phyloP scores from a whole-genome alignment of 352 stramenopile genomes.

The Thraustochytrium striatum region DNA sequence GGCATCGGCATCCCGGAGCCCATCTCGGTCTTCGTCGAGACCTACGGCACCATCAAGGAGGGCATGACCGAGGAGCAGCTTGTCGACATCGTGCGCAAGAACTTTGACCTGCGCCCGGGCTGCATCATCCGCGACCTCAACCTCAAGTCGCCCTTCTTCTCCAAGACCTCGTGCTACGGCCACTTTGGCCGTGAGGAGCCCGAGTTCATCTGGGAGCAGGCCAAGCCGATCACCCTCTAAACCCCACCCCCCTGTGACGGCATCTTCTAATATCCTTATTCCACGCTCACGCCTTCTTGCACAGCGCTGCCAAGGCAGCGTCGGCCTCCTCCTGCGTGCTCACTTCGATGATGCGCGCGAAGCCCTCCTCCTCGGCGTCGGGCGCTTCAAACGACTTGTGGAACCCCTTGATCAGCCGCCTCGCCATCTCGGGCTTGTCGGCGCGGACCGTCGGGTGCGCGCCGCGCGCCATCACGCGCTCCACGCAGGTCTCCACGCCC shows the following conservation, averaged over 20 bases:
- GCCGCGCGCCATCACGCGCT: not conserved
- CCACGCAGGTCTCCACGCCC: not conserved
- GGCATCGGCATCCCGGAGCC: constrained; percentile 95
- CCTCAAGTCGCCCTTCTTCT: constrained; percentile 92
- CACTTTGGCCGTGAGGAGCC: constrained; percentile 96
- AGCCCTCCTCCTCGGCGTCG: not conserved
- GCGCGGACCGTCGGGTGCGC: not conserved
- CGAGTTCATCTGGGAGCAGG: constrained; percentile 98
- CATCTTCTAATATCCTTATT: too few relatives aligned
- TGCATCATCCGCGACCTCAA: constrained; percentile 97
- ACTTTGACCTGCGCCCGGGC: constrained; percentile 94
- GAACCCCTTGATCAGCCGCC: not conserved
- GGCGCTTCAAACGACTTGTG: not conserved
- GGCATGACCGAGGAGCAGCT: constrained; percentile 83
- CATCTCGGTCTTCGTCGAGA: constrained; percentile 94
- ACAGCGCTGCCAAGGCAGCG: too few relatives aligned
- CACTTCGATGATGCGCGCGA: not conserved
- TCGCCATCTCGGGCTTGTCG: not conserved
- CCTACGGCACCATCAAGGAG: constrained; percentile 95
- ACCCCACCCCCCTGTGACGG: too few relatives aligned
- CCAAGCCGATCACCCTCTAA: constrained; percentile 72
- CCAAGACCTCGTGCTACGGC: constrained; percentile 97
- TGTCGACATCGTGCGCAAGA: constrained; percentile 96
- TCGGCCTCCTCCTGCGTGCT: not conserved
- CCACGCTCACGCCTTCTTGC: too few relatives aligned